A percentile compares a stretch with the other conserved stretches of the same genome.
Evolutionary conservation across 345 rosid genomes (phyloP).

Genomic region (Eucalyptus grandis): DNA sequence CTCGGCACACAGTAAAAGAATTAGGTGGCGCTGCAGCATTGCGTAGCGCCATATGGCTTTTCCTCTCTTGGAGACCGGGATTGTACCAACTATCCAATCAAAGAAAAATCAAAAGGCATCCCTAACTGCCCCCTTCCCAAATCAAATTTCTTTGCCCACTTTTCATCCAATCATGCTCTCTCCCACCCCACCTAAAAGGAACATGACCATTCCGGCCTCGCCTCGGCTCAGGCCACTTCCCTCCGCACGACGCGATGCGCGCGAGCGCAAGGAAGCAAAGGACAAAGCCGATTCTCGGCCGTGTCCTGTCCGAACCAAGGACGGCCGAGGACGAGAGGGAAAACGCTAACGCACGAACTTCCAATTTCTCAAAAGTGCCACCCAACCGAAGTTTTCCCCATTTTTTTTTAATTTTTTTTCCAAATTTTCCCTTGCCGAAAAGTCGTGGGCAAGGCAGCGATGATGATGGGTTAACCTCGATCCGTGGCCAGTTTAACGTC

Average conservation of each 20-base stretch:
- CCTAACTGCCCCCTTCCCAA: not conserved
- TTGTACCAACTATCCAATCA: not conserved
- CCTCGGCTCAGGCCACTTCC: not conserved
- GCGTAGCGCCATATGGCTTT: not conserved
- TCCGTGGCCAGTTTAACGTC: slow-evolving; percentile 13
- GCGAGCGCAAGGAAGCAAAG: not conserved
- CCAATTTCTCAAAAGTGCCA: not conserved
- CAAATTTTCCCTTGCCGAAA: not conserved
- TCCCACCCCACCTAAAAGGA: not conserved
- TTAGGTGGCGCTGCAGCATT: not conserved
- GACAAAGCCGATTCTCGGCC: not conserved
- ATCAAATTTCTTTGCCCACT: not conserved
- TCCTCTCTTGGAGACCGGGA: not conserved
- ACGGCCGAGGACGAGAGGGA: not conserved
- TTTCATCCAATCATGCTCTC: not conserved
- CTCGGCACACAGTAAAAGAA: accelerated
- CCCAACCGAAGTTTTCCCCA: not conserved
- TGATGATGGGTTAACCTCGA: not conserved
- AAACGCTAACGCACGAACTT: not conserved
- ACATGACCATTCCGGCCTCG: not conserved
- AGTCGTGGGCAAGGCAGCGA: not conserved
- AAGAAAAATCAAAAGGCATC: not conserved
- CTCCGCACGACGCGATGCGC: not conserved
- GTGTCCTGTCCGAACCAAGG: not conserved
- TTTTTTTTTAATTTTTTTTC: not conserved